Evolutionary conservation across 176 grass and related monocot genomes (phyloP).

Genomic region (Raddia guianensis): DNA sequence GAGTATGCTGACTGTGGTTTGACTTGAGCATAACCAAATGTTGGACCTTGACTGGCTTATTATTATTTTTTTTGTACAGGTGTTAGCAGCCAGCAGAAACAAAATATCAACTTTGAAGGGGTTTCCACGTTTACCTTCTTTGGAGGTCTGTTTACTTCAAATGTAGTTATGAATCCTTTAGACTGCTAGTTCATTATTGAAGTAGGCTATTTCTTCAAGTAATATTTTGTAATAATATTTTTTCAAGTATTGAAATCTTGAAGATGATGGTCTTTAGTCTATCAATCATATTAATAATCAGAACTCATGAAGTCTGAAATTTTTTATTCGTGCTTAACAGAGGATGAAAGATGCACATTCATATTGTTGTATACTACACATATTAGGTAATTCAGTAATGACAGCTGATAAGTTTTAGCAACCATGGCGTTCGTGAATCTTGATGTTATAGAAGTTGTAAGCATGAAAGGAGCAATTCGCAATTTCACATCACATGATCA

Average conservation of each 20-base stretch:
- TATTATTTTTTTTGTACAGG: slow-evolving; percentile 46
- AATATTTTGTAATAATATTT: too few relatives aligned
- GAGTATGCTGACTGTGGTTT: slow-evolving; percentile 40
- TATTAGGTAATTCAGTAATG: slow-evolving; percentile 12
- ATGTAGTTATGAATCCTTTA: slow-evolving; percentile 23
- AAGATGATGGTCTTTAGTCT: background rate
- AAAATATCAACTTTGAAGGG: slow-evolving; percentile 94
- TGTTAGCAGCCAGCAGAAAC: slow-evolving; percentile 91
- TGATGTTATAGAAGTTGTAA: slow-evolving; percentile 18
- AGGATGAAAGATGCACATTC: background rate
- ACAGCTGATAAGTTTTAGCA: background rate
- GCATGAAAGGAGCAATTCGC: slow-evolving; percentile 11
- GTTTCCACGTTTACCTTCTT: slow-evolving; percentile 85
- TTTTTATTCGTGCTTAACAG: slow-evolving; percentile 11
- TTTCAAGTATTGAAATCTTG: background rate
- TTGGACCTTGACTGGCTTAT: slow-evolving; percentile 33
- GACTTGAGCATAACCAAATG: slow-evolving; percentile 21
- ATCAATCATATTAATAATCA: background rate
- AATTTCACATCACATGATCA: background rate
- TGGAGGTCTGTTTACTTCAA: slow-evolving; percentile 61
- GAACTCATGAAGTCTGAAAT: slow-evolving; percentile 10
- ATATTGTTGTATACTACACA: background rate
- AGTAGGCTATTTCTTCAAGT: background rate
- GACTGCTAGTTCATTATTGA: slow-evolving; percentile 20
- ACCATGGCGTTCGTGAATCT: background rate